Base-by-base conservation (phyloP, 2,329 filamentous ascomycete species). In the Hypoxylon sp. region DNA sequence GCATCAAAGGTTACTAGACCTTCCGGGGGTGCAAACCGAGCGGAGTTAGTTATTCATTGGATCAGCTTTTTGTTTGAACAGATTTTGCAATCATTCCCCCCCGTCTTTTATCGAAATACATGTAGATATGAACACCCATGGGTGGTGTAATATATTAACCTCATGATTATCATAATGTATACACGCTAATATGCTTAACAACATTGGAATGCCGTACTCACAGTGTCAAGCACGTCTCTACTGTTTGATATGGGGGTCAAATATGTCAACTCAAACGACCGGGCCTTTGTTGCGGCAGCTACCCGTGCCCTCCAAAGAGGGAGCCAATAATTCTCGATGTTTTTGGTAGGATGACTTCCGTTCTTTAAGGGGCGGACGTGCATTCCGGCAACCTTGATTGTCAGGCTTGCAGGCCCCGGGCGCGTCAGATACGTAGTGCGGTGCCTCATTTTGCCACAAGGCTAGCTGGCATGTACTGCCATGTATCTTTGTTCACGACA, bases 1-100 rank as follows among this genome's bases (percentile, higher is more conserved):
- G 58, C 65, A 70, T 70, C 65, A 58, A 67, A 64, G 71, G 69
- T 73, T 73, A 67, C 50, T 70, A 72, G 71, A 70, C 69, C 69
- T 70, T 58, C 31, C 13, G 44, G 44, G 48, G 59, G 48, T 67
- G 65, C 65, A 59, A 62, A 60, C 53, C 37, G 53, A 19, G 48
- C 54, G 63, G 64, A 65, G 63, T 58, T 31, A 56, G 50, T 35
- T 51, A 42, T 42, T 55, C 39, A 21, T 21, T 50, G 31, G 35
- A 19, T 56, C 15, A 27, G 24, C 29, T 42, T 42, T 51, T 31
- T 42, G 32, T 51, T 50, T 59, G 31, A 42, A 51, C 31, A 51
- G 32, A 37, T 44, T 47, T 47, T 48, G 54, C 19, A 57, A 37
- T 5, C 24, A 27, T 27, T 4, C 2, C 24, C 42, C 35, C 46